These are phyloP conservation scores for Globisporangium radiosum DNA, from an alignment of 352 stramenopile genomes.

Conservation along the genomic window DNA sequence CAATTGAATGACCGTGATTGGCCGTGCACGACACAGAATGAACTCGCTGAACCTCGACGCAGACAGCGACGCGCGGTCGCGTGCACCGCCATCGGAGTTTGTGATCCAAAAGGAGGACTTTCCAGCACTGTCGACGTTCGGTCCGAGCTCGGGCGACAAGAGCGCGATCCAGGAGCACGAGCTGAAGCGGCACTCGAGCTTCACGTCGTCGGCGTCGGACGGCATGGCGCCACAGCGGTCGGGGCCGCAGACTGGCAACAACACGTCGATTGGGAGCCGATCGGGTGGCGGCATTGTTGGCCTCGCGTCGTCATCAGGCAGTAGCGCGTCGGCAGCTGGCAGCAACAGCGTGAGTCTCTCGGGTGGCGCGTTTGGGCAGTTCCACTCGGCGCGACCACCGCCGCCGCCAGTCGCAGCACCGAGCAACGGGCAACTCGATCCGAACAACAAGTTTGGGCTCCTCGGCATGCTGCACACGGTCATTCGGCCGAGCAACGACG, in stretches of 20 bases:
- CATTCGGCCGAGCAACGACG: constrained; percentile 57
- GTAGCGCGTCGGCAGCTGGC: constrained; percentile 13
- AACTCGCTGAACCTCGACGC: constrained; percentile 47
- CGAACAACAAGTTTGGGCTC: constrained; percentile 72
- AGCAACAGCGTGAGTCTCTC: constrained; percentile 39
- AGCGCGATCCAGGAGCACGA: constrained; percentile 35
- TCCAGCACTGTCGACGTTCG: constrained; percentile 71
- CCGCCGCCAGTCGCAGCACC: constrained; percentile 7
- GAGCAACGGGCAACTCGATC: constrained; percentile 46
- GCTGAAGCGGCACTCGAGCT: constrained; percentile 64
- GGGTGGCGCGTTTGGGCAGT: constrained; percentile 51
- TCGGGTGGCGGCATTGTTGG: neutral
- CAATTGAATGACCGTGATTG: neutral
- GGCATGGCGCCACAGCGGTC: constrained; percentile 44
- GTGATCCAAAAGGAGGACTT: constrained; percentile 87
- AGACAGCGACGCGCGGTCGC: constrained; percentile 25
- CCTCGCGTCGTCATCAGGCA: neutral
- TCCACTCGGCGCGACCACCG: constrained; percentile 23
- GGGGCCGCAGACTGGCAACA: constrained; percentile 31
- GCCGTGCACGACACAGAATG: constrained; percentile 26
- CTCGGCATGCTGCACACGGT: constrained; percentile 78
- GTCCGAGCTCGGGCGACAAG: constrained; percentile 38
- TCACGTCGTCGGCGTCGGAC: constrained; percentile 60
- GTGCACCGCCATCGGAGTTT: constrained; percentile 65
- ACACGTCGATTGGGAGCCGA: constrained; percentile 57